Percentiles rank a stretch among this genome's conserved stretches.
Evolutionary conservation across 495 filamentous ascomycete species (phyloP).

Genomic region (Lophium mytilinum): DNA sequence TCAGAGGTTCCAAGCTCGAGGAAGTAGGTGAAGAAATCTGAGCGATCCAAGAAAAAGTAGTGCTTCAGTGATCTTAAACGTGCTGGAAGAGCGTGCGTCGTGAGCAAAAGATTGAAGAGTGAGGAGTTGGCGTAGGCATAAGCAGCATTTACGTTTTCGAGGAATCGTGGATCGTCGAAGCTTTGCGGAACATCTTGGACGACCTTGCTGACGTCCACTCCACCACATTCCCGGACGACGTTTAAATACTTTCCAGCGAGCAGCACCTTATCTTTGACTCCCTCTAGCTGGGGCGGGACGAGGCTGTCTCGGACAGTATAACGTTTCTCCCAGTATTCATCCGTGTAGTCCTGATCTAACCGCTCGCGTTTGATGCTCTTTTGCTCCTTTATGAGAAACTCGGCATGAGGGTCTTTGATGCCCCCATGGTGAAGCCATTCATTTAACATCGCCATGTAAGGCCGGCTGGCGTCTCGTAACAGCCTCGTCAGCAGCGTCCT

Average conservation of each 20-base stretch:
- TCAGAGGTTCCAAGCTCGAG: constrained; percentile 83
- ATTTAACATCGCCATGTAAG: constrained; percentile 97
- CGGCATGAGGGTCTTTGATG: constrained; percentile 87
- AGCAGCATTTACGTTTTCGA: constrained; percentile 91
- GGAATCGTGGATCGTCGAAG: constrained; percentile 70
- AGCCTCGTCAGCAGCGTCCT: constrained; percentile 69
- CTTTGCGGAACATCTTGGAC: constrained; percentile 82
- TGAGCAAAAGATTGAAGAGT: constrained; percentile 82
- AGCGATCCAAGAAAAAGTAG: constrained; percentile 97
- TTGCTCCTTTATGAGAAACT: constrained; percentile 93
- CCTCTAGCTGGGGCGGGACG: constrained; percentile 86
- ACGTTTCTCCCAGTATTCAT: constrained; percentile 97
- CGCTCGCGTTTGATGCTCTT: constrained; percentile 87
- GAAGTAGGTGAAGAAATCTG: constrained; percentile 97
- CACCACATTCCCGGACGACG: constrained; percentile 92
- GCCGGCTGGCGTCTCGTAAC: constrained; percentile 78
- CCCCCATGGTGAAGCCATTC: constrained; percentile 96
- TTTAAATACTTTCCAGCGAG: constrained; percentile 97
- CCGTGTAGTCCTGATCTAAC: constrained; percentile 91
- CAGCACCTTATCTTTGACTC: constrained; percentile 86
- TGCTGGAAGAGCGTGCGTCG: constrained; percentile 81
- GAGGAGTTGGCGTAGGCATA: constrained; percentile 95
- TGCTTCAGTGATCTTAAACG: constrained; percentile 87
- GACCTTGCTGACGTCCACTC: constrained; percentile 85
- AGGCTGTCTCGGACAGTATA: constrained; percentile 89